Conservation (phyloP, 75 land plant genomes). For the Adiantum capillusveneris region DNA sequence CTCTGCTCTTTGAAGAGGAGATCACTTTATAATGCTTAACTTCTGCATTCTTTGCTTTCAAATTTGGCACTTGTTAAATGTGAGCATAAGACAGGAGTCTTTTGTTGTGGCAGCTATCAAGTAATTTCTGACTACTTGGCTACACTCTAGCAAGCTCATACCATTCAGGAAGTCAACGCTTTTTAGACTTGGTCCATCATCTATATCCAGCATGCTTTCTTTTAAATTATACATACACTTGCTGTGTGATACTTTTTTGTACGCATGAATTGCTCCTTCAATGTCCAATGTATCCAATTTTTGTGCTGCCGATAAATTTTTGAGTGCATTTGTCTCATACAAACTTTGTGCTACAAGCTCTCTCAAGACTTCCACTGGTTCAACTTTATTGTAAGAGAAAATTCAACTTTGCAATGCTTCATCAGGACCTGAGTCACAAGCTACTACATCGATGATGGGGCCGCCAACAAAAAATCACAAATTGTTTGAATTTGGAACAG, state of each 20-base stretch:
- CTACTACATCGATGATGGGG: conserved; percentile 7
- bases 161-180: background rate
- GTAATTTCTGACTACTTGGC: conserved; percentile 61
- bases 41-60: conserved; percentile 2
- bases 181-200: background rate
- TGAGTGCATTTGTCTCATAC: conserved; percentile 32
- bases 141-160: conserved; percentile 50
- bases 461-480: conserved; percentile 78
- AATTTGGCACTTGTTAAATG: conserved; percentile 36
- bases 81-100: conserved; percentile 87
- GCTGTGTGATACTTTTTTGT: no score
- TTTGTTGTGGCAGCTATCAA: conserved; percentile 89
- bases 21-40: background rate
- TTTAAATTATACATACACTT: background rate
- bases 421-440: conserved; percentile 11
- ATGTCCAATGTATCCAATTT: conserved; percentile 77
- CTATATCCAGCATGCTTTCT: background rate
- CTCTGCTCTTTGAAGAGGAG: background rate
- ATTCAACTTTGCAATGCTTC: conserved; percentile 31
- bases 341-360: conserved; percentile 59
- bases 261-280: conserved; percentile 91
- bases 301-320: conserved; percentile 52
- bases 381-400: conserved; percentile 24
- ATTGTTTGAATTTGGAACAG: conserved; percentile 76
- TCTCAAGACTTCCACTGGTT: conserved; percentile 36